phyloP scores from a whole-genome alignment of 1,284 basidiomycete species.

The Ganoderma multipileum region DNA sequence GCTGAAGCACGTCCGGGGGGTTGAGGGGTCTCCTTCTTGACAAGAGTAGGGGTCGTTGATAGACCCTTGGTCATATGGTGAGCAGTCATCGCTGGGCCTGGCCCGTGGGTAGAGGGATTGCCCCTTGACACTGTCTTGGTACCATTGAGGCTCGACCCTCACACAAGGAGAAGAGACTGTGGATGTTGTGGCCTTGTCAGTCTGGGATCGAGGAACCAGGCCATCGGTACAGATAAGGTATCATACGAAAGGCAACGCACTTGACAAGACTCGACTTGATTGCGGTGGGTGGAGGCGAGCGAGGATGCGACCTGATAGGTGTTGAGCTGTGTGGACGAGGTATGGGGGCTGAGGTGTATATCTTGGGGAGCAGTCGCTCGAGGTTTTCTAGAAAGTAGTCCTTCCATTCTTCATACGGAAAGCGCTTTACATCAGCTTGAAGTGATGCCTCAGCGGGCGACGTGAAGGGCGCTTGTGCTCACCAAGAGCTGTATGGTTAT shows the following conservation, averaged over 20 bases:
- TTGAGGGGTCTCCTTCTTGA: neutral
- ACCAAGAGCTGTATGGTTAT: slow-evolving; percentile 1
- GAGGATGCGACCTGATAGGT: neutral
- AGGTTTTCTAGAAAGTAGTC: slow-evolving; percentile 2
- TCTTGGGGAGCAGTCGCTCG: neutral
- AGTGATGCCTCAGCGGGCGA: neutral
- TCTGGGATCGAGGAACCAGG: neutral
- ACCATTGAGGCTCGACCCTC: neutral
- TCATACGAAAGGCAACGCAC: neutral
- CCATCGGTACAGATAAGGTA: too few relatives aligned
- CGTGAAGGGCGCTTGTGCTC: neutral
- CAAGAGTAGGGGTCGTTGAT: neutral
- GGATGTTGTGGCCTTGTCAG: neutral
- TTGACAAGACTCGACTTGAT: neutral
- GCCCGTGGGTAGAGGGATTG: neutral
- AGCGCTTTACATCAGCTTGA: neutral
- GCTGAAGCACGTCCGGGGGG: neutral
- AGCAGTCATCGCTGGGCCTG: neutral
- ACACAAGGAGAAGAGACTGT: too few relatives aligned
- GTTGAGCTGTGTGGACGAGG: neutral
- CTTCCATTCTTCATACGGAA: neutral
- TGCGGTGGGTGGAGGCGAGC: neutral
- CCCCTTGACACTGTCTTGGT: neutral
- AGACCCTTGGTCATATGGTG: neutral
- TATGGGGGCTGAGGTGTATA: neutral